Base-by-base conservation (phyloP, 805 yeast species). In the Kockiozyma suomiensis region DNA sequence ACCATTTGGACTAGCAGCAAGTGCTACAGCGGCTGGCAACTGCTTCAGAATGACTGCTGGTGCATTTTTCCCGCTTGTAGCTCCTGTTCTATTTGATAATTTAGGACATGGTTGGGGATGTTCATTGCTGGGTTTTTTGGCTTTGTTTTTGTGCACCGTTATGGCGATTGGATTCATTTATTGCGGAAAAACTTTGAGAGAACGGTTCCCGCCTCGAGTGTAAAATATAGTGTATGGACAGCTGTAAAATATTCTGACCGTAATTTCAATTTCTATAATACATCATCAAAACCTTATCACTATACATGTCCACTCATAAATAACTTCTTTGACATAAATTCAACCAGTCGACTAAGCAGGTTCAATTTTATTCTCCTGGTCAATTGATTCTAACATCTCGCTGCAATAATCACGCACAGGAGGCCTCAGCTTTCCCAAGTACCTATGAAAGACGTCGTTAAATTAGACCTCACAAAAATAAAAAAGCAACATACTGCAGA, bases 21-120 rank as follows among this genome's bases (percentile, higher is more conserved):
- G 88, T 59, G 93, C 93, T 40, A 94, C 94, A 4, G 88, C 88
- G 73, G 87, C 85, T 1, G 61, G 58, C 1, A 53, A 50, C 47
- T 81, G 85, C 61, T 81, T 84, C 69, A 76, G 93, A 67, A 84
- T 89, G 4, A 72, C 80, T 46, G 79, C 86, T 67, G 93, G 91
- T 0, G 86, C 85, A 56, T 77, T 81, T 13, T 86, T 87, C 82
- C 65, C 87, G 84, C 73, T 86, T 41, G 85, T 85, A 71, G 87
- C 86, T 1, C 72, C 77, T 4, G 74, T 78, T 5, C 81, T 86
- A 38, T 63, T 49, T 32, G 40, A 40, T 5, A 23, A 25, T 10
- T 38, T 63, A 19, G 66, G 61, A 1, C 50, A 54, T 28, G 62
- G 65, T 12, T 63, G 66, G 66, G 66, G 66, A 10, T 51, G 54